Conservation (phyloP, 768 basidiomycete species). For the Mycena belliarum region DNA sequence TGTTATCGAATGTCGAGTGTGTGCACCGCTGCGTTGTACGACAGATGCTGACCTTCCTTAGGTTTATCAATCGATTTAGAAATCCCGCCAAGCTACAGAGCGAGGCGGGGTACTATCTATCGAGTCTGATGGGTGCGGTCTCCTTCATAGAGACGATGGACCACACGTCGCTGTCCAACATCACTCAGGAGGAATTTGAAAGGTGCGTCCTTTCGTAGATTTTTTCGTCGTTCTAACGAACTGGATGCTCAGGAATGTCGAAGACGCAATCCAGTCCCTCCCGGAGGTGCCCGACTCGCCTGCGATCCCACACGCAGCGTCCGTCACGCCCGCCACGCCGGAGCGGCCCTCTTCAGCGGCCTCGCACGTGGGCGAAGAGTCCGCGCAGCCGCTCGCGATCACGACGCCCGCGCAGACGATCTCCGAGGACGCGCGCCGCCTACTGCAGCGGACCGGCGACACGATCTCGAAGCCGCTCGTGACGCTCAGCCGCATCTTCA, state of each 20-base stretch:
- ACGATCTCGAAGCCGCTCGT: constrained; percentile 89
- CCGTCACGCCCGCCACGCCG: neutral
- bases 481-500: constrained; percentile 86
- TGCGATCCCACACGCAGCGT: constrained; percentile 10
- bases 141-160: constrained; percentile 99
- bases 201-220: constrained; percentile 42
- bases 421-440: constrained; percentile 73
- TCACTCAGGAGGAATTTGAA: constrained; percentile 93
- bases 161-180: constrained; percentile 90
- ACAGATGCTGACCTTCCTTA: constrained; percentile 32
- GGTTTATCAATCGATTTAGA: constrained; percentile 94
- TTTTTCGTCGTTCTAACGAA: no score
- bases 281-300: constrained; percentile 33
- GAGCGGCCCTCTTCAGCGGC: constrained; percentile 11
- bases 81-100: constrained; percentile 88
- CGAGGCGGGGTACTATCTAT: constrained; percentile 96
- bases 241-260: constrained; percentile 43
- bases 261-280: constrained; percentile 51
- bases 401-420: constrained; percentile 54
- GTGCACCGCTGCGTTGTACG: no score
- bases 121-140: constrained; percentile 96
- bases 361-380: constrained; percentile 79
- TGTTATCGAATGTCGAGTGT: constrained; percentile 95
- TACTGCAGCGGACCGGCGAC: constrained; percentile 89
- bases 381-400: constrained; percentile 76